These are phyloP conservation scores for Amanita molliuscula DNA, from an alignment of 768 basidiomycete genomes.

Conservation along the genomic window DNA sequence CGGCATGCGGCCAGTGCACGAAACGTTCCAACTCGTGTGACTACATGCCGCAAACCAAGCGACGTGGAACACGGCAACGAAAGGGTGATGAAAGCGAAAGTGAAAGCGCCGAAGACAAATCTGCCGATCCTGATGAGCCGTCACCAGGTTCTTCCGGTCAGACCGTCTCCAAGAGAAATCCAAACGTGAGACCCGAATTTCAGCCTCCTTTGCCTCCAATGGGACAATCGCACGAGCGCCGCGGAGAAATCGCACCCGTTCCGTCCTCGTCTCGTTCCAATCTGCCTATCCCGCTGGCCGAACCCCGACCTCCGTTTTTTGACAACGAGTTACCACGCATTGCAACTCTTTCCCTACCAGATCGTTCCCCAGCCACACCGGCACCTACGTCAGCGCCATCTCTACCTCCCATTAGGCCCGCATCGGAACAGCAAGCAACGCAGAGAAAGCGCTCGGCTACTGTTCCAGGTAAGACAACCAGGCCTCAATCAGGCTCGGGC, in stretches of 20 bases:
- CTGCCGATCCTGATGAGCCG: conserved; percentile 37
- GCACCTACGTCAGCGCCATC: conserved; percentile 54
- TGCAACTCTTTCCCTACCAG: conserved; percentile 54
- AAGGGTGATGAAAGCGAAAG: conserved; percentile 61
- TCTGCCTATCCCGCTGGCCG: conserved; percentile 16
- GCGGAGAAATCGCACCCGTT: conserved; percentile 28
- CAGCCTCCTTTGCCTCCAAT: conserved; percentile 29
- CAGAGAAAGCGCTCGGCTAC: conserved; percentile 64
- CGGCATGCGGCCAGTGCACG: conserved; percentile 73
- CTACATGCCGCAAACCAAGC: conserved; percentile 70
- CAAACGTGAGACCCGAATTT: conserved; percentile 35
- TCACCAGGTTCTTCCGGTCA: conserved; percentile 47
- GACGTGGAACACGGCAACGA: conserved; percentile 49
- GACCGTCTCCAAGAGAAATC: conserved; percentile 35
- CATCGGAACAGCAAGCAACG: conserved; percentile 56
- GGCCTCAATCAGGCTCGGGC: conserved; percentile 55
- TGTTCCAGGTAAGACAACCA: conserved; percentile 50
- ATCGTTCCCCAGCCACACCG: conserved; percentile 43
- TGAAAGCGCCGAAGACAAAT: conserved; percentile 52
- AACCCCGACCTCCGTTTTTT: conserved; percentile 36
- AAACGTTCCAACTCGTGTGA: conserved; percentile 75
- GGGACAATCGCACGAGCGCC: conserved; percentile 31
- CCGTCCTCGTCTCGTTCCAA: conserved; percentile 30
- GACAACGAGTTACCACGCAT: conserved; percentile 66
- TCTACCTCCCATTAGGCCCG: conserved; percentile 54